A percentile compares a stretch with the other conserved stretches of the same genome.
Evolutionary conservation across 202 grass and related monocot genomes (phyloP).

Genomic region (Setaria viridis): DNA sequence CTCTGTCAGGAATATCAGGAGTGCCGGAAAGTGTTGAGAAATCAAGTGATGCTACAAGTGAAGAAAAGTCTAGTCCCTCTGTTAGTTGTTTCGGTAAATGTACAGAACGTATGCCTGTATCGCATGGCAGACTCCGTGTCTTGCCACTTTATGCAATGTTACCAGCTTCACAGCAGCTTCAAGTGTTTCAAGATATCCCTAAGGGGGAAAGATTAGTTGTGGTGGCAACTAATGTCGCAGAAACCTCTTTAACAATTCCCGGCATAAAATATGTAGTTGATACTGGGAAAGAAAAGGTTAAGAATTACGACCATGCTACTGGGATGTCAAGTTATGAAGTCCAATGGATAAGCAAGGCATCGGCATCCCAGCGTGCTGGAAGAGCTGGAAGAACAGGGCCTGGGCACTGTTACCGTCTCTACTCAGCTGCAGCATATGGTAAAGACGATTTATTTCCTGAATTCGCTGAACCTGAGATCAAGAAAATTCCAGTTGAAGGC

Average conservation of each 20-base stretch:
- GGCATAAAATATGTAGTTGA: conserved; percentile 97
- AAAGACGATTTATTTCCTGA: conserved; percentile 96
- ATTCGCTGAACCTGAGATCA: conserved; percentile 86
- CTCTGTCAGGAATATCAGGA: conserved; percentile 62
- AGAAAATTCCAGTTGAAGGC: conserved; percentile 89
- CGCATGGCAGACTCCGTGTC: conserved; percentile 54
- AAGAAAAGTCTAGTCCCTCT: conserved; percentile 44
- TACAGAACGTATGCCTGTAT: conserved; percentile 39
- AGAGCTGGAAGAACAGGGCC: conserved; percentile 93
- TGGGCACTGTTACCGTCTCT: conserved; percentile 94
- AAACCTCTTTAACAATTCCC: conserved; percentile 96
- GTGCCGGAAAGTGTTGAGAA: conserved; percentile 33
- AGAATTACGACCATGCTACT: conserved; percentile 81
- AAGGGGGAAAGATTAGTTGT: conserved; percentile 88
- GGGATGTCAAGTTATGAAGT: conserved; percentile 90
- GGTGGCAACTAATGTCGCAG: conserved; percentile 96
- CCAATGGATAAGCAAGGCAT: conserved; percentile 98
- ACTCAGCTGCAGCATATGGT: conserved; percentile 87
- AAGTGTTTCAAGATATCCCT: conserved; percentile 78
- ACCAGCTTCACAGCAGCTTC: conserved; percentile 89
- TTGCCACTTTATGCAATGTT: conserved; percentile 98
- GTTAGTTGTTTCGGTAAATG: conserved; percentile 41
- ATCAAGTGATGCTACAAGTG: conserved; percentile 42
- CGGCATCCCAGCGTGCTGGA: conserved; percentile 85
- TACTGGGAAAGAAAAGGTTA: conserved; percentile 97